These are phyloP conservation scores for Tulasnella sp. DNA, from an alignment of 768 basidiomycete species.

Conservation along the genomic window DNA sequence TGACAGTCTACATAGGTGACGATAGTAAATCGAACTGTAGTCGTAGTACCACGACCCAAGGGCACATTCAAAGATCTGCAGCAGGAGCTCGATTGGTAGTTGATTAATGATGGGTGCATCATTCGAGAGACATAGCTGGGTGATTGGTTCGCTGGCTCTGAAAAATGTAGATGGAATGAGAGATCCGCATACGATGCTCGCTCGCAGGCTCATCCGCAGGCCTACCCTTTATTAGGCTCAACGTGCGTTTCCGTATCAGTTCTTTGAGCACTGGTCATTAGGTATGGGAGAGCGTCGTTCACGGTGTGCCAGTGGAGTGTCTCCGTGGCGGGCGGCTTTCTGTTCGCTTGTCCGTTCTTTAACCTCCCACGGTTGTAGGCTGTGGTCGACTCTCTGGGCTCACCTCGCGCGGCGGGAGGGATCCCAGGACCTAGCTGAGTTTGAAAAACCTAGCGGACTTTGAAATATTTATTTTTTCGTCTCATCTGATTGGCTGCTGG, in stretches of 20 bases:
- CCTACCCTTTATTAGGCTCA: no score
- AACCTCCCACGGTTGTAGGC: no score
- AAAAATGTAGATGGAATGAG: background rate
- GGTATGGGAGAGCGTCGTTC: no score
- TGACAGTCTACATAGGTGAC: background rate
- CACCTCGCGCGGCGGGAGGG: background rate
- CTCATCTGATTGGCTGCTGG: background rate
- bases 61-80: background rate
- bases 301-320: no score
- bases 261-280: no score
- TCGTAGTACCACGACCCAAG: background rate
- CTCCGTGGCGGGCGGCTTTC: no score
- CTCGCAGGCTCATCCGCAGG: no score
- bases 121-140: background rate
- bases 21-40: background rate
- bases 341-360: no score
- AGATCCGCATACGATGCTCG: background rate
- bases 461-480: background rate
- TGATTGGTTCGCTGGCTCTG: background rate
- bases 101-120: background rate
- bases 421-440: constrained; percentile 7
- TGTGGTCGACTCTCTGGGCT: no score
- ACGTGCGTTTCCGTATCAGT: no score
- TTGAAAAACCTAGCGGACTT: constrained; percentile 4
- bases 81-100: background rate